A percentile compares a stretch with the other conserved stretches of the same genome.
These are phyloP conservation scores for Amylostereum areolatum DNA, from an alignment of 1,284 basidiomycete species.

Conservation along the genomic window DNA sequence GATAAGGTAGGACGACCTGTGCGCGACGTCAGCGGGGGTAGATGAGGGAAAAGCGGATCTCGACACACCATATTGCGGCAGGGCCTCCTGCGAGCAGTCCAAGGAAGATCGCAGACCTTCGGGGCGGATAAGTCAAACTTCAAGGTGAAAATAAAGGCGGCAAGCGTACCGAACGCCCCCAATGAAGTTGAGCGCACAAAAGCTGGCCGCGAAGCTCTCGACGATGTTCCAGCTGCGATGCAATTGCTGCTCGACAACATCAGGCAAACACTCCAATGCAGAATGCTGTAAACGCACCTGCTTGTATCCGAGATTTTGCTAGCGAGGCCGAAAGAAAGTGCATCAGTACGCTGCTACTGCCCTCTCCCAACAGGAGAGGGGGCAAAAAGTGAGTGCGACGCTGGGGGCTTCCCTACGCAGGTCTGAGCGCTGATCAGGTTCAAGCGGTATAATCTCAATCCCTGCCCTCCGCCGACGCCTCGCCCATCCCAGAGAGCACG, in stretches of 20 bases:
- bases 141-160: constrained; percentile 1
- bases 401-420: constrained; percentile 91
- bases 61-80: constrained; percentile 70
- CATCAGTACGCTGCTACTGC: constrained; percentile 45
- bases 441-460: constrained; percentile 93
- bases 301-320: constrained; percentile 78
- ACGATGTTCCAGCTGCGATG: constrained; percentile 77
- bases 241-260: too few relatives aligned
- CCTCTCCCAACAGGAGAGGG: constrained; percentile 31
- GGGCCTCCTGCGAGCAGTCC: constrained; percentile 81
- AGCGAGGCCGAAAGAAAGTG: constrained; percentile 18
- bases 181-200: constrained; percentile 82
- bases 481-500: constrained; percentile 20
- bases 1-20: constrained; percentile 74
- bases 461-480: constrained; percentile 25
- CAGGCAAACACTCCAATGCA: too few relatives aligned
- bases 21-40: background rate
- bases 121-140: background rate
- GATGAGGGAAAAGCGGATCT: background rate
- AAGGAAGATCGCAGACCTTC: constrained; percentile 71
- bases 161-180: constrained; percentile 67
- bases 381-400: constrained; percentile 46
- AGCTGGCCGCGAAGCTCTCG: constrained; percentile 81
- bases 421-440: constrained; percentile 94
- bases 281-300: constrained; percentile 42